These are phyloP conservation scores for Leucocoprinus birnbaumii DNA, from an alignment of 768 basidiomycete species.

Conservation along the genomic window DNA sequence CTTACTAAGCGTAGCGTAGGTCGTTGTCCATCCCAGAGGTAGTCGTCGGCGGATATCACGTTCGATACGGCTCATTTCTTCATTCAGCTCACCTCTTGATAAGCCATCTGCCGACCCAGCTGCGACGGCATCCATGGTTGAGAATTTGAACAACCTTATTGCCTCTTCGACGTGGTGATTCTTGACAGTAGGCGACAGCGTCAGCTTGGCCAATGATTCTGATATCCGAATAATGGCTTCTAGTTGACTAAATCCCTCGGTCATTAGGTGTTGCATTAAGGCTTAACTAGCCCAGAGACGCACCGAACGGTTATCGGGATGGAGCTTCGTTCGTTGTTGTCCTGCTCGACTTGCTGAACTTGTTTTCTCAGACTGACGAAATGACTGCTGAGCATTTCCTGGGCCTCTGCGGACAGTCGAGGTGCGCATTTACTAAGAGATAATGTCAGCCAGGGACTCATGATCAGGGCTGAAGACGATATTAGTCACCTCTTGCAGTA, in stretches of 20 bases:
- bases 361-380: conserved; percentile 92
- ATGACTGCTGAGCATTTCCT: conserved; percentile 95
- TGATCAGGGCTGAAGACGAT: conserved; percentile 16
- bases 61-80: conserved; percentile 90
- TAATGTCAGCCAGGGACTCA: background rate
- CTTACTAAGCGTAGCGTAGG: conserved; percentile 87
- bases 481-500: conserved; percentile 97
- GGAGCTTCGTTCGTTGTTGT: conserved; percentile 96
- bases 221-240: conserved; percentile 99
- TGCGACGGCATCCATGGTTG: conserved; percentile 98
- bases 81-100: conserved; percentile 87
- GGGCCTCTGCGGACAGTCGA: conserved; percentile 87
- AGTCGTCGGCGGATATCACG: conserved; percentile 79
- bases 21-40: conserved; percentile 95
- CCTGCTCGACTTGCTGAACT: conserved; percentile 92
- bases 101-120: conserved; percentile 93
- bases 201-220: conserved; percentile 93
- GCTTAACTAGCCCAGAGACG: too few relatives aligned
- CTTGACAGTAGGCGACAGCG: conserved; percentile 80
- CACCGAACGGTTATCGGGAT: conserved; percentile 98
- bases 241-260: conserved; percentile 58
- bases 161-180: conserved; percentile 97
- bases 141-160: conserved; percentile 96
- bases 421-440: conserved; percentile 88
- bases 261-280: background rate